These are phyloP conservation scores for Rheum nobile DNA, from an alignment of 148 eudicot species.

Conservation along the genomic window DNA sequence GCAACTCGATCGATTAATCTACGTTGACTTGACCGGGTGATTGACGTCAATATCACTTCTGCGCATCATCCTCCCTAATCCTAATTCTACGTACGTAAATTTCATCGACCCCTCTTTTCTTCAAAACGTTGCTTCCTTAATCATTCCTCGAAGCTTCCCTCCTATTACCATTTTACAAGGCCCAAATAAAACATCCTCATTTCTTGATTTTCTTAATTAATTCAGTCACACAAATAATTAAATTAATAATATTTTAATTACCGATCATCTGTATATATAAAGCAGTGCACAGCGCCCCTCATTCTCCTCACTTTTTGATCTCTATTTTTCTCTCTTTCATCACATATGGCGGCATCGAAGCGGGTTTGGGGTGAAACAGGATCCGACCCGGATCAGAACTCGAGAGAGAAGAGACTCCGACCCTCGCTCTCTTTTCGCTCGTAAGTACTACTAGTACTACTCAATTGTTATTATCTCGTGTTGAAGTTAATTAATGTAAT, in stretches of 20 bases:
- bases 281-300: neutral
- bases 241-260: neutral
- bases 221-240: neutral
- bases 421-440: slow-evolving; percentile 1
- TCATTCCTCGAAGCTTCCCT: slow-evolving; percentile 4
- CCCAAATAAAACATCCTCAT: neutral
- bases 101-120: neutral
- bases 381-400: neutral
- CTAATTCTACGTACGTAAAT: neutral
- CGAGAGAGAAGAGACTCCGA: slow-evolving; percentile 2
- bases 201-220: neutral
- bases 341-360: neutral
- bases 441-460: neutral
- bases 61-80: neutral
- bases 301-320: neutral
- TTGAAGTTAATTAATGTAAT: no score
- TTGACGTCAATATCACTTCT: slow-evolving; percentile 1
- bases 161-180: neutral
- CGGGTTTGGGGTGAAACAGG: neutral
- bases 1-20: no score
- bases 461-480: no score
- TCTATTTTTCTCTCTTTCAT: neutral
- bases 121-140: neutral
- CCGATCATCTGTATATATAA: neutral
- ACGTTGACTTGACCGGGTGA: slow-evolving; percentile 6